phyloP scores from a whole-genome alignment of 2,329 filamentous ascomycete species.

The Sarocladium oryzae region DNA sequence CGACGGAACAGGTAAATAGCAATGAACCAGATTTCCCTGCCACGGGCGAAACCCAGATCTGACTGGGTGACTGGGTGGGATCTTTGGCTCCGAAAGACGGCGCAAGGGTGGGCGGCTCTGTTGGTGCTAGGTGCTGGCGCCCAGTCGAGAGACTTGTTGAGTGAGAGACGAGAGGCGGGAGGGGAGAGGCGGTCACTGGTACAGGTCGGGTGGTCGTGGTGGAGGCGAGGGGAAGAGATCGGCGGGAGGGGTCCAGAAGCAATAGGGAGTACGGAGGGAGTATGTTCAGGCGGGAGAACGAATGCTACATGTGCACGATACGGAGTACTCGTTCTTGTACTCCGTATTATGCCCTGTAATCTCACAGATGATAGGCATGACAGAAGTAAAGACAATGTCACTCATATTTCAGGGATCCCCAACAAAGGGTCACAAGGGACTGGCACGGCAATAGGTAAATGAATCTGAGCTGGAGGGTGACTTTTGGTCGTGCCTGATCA shows the following conservation, averaged over 20 bases:
- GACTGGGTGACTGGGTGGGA: conserved; percentile 4
- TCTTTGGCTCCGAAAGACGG: conserved; percentile 1
- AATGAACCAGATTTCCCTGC: background rate
- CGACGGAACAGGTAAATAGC: background rate
- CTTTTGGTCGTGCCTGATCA: background rate
- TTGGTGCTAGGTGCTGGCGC: background rate
- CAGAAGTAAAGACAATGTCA: background rate
- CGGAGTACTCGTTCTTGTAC: too few species aligned
- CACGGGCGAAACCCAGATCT: background rate
- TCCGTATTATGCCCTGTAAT: too few species aligned
- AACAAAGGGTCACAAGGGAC: conserved; percentile 1
- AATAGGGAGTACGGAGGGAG: background rate
- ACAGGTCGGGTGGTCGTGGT: background rate
- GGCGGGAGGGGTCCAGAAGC: background rate
- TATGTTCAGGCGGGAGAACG: too few species aligned
- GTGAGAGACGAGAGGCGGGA: background rate
- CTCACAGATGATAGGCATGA: too few species aligned
- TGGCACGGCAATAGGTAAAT: background rate
- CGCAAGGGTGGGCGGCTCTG: background rate
- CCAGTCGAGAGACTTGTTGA: background rate
- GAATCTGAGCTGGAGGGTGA: background rate
- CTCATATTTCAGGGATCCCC: background rate
- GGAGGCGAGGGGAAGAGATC: conserved; percentile 5
- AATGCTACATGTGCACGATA: too few species aligned
- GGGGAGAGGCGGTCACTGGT: background rate